Evolutionary conservation across 768 basidiomycete genomes (phyloP), one percentile per base, ranked within the genome.

Genomic region (Lanmaoa rubissima): DNA sequence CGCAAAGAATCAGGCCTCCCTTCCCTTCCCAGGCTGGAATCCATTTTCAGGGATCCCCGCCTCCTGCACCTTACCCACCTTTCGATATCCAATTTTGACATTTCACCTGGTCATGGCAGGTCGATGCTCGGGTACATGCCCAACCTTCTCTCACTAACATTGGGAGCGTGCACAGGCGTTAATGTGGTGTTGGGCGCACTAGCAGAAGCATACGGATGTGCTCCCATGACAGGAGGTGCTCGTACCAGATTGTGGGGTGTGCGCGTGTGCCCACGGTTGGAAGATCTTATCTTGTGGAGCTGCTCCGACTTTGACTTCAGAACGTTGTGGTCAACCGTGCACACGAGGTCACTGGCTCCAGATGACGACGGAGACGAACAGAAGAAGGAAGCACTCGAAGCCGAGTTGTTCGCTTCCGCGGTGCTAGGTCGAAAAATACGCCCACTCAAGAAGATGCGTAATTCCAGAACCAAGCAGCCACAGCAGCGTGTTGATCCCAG

Each of bases 21-120:
- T 14, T 50, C 61, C 7, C 69, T 84, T 51, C 79, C 80, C 39
- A 75, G 78, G 32, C 73, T 81, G 31, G 81, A 83, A 66, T 76
- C 71, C 38, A 72, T 85, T 54, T 82, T 84, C 64, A 78, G 78
- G 51, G 82, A 85, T 67, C 82, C 83, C 7, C 81, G 82, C 48
- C 75, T 84, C 31, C 77, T 74, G 4, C 63, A 72, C 53, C 71
- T 85, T 38, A 80, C 80, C 32, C 75, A 80, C 58, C 76, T 85
- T 55, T 78, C 79, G 17, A 62, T 86, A 45, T 76, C 79, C 40
- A 73, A 75, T 48, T 80, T 80, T 65, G 69, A 71, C 46, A 72
- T 84, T 57, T 68, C 71, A 11, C 48, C 66, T 5, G 77, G 76
- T 44, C 65, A 74, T 21, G 74, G 73, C 57, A 72, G 65, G 49